phyloP scores from a whole-genome alignment of 2,329 filamentous ascomycete genomes.

The Drechslera avenae region DNA sequence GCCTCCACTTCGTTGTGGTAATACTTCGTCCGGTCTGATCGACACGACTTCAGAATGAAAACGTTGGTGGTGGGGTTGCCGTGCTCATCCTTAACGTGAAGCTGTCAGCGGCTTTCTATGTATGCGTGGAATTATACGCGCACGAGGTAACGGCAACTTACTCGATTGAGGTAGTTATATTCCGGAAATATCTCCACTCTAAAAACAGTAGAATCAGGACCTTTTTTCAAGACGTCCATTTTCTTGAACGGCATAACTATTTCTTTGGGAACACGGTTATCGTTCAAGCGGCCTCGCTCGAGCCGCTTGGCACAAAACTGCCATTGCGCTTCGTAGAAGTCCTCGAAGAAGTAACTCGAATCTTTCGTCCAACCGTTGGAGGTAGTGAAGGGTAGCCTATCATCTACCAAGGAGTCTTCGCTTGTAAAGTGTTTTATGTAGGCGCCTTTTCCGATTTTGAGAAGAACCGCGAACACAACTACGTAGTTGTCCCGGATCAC shows the following conservation, averaged over 20 bases:
- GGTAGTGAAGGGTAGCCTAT: slow-evolving; percentile 15
- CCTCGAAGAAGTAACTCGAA: slow-evolving; percentile 4
- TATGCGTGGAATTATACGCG: background rate
- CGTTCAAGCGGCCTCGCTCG: background rate
- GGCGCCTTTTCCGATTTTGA: slow-evolving; percentile 10
- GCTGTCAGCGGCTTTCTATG: background rate
- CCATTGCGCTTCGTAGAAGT: slow-evolving; percentile 24
- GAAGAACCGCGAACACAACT: slow-evolving; percentile 21
- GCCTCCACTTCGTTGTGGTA: slow-evolving; percentile 22
- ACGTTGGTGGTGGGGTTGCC: background rate
- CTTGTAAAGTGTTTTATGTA: slow-evolving; percentile 15
- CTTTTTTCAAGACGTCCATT: background rate
- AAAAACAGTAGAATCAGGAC: slow-evolving; percentile 4
- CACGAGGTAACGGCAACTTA: no score
- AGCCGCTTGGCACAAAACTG: slow-evolving; percentile 14
- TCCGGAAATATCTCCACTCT: slow-evolving; percentile 14
- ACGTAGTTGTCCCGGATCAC: slow-evolving; percentile 10
- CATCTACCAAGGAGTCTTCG: slow-evolving; percentile 10
- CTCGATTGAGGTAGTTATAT: slow-evolving; percentile 14
- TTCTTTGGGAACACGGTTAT: background rate
- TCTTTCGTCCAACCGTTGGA: background rate
- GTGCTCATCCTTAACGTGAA: background rate
- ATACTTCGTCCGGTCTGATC: background rate
- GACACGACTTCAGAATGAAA: slow-evolving; percentile 26
- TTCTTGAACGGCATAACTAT: slow-evolving; percentile 16